A percentile compares a stretch with the other conserved stretches of the same genome.
Evolutionary conservation across 495 filamentous ascomycete genomes (phyloP).

Genomic region (Penicillium atrosanguineum): DNA sequence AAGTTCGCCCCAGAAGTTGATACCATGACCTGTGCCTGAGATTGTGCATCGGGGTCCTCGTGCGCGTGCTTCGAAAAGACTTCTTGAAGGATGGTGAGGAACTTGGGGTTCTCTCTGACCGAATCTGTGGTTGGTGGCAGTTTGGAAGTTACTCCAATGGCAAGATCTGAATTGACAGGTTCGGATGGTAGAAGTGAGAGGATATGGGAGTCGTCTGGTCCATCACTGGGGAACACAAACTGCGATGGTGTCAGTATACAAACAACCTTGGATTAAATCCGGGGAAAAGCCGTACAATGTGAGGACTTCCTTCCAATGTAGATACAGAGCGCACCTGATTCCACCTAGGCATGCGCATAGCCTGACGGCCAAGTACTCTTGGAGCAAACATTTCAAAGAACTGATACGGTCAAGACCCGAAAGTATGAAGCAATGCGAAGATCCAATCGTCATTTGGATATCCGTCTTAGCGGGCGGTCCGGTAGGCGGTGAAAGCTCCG

Average conservation of each 20-base stretch:
- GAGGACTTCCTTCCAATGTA: slow-evolving; percentile 52
- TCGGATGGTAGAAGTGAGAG: slow-evolving; percentile 73
- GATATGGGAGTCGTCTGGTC: slow-evolving; percentile 46
- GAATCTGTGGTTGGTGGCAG: slow-evolving; percentile 75
- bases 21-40: slow-evolving; percentile 76
- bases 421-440: neutral
- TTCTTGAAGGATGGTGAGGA: slow-evolving; percentile 70
- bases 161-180: slow-evolving; percentile 64
- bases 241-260: slow-evolving; percentile 35
- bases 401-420: neutral
- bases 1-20: slow-evolving; percentile 72
- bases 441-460: slow-evolving; percentile 10
- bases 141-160: slow-evolving; percentile 71
- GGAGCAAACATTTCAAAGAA: slow-evolving; percentile 27
- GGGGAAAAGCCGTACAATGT: slow-evolving; percentile 45
- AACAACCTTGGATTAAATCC: neutral
- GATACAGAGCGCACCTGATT: slow-evolving; percentile 42
- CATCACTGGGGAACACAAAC: slow-evolving; percentile 67
- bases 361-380: slow-evolving; percentile 22
- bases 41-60: slow-evolving; percentile 67
- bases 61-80: slow-evolving; percentile 68
- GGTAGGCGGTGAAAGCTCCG: slow-evolving; percentile 8
- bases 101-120: slow-evolving; percentile 73
- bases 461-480: slow-evolving; percentile 21
- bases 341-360: slow-evolving; percentile 18